Percentiles rank a stretch among this genome's conserved stretches.
These are phyloP conservation scores for Breynia disticha DNA, from an alignment of 441 rosid species.

Conservation along the genomic window DNA sequence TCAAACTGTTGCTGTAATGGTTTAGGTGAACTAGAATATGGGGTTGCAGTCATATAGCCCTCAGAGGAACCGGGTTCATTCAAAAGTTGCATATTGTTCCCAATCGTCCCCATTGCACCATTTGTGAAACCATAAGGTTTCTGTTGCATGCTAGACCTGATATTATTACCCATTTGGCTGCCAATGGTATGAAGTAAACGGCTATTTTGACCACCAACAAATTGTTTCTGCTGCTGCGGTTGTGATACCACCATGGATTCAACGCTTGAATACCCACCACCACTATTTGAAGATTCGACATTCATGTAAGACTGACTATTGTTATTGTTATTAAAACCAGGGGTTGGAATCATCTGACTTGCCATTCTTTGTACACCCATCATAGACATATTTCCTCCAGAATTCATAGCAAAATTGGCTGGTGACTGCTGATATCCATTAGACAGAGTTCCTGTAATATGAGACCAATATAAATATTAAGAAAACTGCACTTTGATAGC, in stretches of 20 bases:
- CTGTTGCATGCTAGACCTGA: constrained; percentile 79
- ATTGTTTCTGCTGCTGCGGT: constrained; percentile 71
- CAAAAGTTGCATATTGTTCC: constrained; percentile 45
- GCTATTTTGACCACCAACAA: constrained; percentile 59
- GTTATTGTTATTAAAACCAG: constrained; percentile 60
- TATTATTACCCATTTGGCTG: constrained; percentile 66
- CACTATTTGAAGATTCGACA: constrained; percentile 55
- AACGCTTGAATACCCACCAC: constrained; percentile 59
- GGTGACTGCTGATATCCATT: constrained; percentile 83
- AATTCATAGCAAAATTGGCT: constrained; percentile 57
- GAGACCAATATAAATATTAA: constrained; percentile 2
- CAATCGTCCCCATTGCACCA: constrained; percentile 63
- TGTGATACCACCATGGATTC: constrained; percentile 62
- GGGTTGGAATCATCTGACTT: constrained; percentile 98
- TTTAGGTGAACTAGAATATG: constrained; percentile 54
- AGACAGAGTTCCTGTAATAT: constrained; percentile 47
- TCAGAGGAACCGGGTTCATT: constrained; percentile 56
- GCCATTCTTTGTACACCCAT: constrained; percentile 55
- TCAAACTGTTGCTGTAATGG: constrained; percentile 66
- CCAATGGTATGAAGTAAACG: constrained; percentile 74
- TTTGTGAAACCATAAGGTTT: constrained; percentile 68
- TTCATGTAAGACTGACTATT: constrained; percentile 50
- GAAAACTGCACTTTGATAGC: neutral
- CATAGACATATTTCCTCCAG: constrained; percentile 73
- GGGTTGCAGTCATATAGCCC: constrained; percentile 37